Evolutionary conservation across 805 yeast species (phyloP), one percentile per base, ranked within the genome.

Genomic region (Diddensiella caesifluorescens): DNA sequence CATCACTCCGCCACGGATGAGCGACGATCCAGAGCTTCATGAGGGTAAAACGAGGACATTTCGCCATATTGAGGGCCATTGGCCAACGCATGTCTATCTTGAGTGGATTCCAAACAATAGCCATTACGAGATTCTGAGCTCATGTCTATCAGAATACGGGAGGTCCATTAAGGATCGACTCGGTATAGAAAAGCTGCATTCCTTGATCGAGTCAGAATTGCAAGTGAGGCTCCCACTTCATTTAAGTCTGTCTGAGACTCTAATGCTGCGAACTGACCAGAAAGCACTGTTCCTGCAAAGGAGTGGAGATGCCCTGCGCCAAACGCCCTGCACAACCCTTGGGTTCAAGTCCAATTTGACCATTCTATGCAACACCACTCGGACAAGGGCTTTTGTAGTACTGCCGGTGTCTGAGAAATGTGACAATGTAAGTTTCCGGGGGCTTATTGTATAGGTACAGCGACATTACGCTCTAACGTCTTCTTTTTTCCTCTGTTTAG

Each of bases 1-100:
- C 36, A 35, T 42, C 12, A 39, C 55, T 12, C 41, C 38, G 5
- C 58, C 60, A 2, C 25, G 47, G 19, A 22, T 39, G 18, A 10
- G 25, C n/a, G 41, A 16, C 16, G 48, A 35, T 10, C 38, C 48
- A 12, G 42, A 38, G 29, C 40, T 53, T 30, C 54, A 55, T 22
- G 31, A 45, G 10, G 56, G 57, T 2, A 34, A 47, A 19, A 22
- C 21, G 20, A 29, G 59, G 26, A 43, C 45, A 1, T 21, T 44
- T 10, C 44, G 42, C 1, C 60, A 55, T 36, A 46, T 36, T 5
- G 50, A 48, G 2, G 60, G 60, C 12, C 35, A 40, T 18, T 55
- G 55, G 53, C 60, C 60, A 7, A 39, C 50, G 6, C 60, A 55
- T 37, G 49, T 54, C 13, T 55, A 51, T 23, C 22, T 55, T n/a